Evolutionary conservation across 352 stramenopile genomes (phyloP), one percentile per base, ranked within the genome.

Genomic region (Pythium biforme): DNA sequence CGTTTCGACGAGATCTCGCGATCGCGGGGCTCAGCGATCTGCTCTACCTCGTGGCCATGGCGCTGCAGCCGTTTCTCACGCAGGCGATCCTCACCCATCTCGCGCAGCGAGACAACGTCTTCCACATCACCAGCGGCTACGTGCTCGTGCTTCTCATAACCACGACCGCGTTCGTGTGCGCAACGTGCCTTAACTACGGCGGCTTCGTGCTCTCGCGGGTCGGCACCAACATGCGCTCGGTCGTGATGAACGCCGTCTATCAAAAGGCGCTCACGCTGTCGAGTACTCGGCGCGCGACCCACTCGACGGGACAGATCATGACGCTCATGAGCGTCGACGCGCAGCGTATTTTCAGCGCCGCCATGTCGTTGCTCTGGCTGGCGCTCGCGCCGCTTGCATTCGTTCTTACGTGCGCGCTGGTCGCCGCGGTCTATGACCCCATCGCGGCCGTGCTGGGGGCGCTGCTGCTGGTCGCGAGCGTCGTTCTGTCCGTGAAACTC

Each of bases 191-290:
- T 22, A 70, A 77, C 52, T 74, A 64, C 63, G 64, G 69, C 23
- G 64, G 73, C 40, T 74, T 70, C 47, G 27, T 63, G 26, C 61
- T 62, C 14, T 66, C 55, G 1, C 66, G 72, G 19, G 64, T 75
- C 25, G 69, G 73, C 37, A 53, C 59, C 57, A 80, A 80, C 61
- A 69, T 72, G 60, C 69, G 71, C 47, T 69, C 57, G 19, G 68
- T 75, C 20, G 43, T 75, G n/a, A 77, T 80, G 73, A 58, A 80
- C 57, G 48, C 47, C 3, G 73, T 80, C 4, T 80, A 75, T 53
- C 66, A 74, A 29, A 80, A 80, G 55, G 55, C 61, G 4, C 66
- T 80, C 15, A 41, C 58, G 4, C 63, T 80, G 19, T 80, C 73
- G 43, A 52, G 57, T n/a, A 50, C 56, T 19, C 62, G 69, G 15